phyloP scores from a whole-genome alignment of 768 basidiomycete genomes.

The Russula earlei region DNA sequence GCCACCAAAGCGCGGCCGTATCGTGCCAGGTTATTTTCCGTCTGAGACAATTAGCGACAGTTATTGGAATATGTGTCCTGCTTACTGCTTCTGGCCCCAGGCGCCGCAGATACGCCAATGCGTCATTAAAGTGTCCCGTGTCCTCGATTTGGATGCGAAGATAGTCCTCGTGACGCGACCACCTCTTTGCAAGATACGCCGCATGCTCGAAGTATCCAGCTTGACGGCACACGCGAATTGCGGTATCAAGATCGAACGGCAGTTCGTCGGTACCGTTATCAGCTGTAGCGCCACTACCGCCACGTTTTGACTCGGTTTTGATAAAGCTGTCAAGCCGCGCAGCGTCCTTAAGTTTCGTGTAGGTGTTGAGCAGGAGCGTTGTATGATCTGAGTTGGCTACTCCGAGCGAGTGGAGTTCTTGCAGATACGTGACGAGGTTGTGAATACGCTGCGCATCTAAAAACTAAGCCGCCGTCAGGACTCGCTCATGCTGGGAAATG shows the following conservation, averaged over 20 bases:
- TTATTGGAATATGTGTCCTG: constrained; percentile 14
- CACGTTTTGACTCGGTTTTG: constrained; percentile 65
- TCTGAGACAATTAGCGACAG: constrained; percentile 34
- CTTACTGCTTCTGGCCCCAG: constrained; percentile 74
- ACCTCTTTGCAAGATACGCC: constrained; percentile 85
- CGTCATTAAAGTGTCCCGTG: constrained; percentile 70
- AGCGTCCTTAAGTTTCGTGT: constrained; percentile 93
- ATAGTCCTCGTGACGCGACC: constrained; percentile 87
- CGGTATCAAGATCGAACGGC: constrained; percentile 95
- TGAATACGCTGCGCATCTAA: constrained; percentile 94
- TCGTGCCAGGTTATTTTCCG: constrained; percentile 75
- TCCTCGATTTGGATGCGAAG: constrained; percentile 92
- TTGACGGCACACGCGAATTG: constrained; percentile 92
- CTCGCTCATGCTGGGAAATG: not conserved
- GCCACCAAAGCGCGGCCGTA: constrained; percentile 84
- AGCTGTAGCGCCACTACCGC: constrained; percentile 33
- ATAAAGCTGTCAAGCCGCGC: constrained; percentile 84
- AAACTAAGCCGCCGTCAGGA: constrained; percentile 45
- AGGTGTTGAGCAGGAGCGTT: constrained; percentile 91
- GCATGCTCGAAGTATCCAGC: constrained; percentile 96
- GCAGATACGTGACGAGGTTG: constrained; percentile 90
- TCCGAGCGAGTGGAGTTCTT: constrained; percentile 84
- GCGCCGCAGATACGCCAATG: constrained; percentile 67
- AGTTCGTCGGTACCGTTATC: constrained; percentile 50
- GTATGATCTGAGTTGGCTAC: constrained; percentile 96